phyloP scores from a whole-genome alignment of 345 rosid genomes.

The Syzygium aromaticum region DNA sequence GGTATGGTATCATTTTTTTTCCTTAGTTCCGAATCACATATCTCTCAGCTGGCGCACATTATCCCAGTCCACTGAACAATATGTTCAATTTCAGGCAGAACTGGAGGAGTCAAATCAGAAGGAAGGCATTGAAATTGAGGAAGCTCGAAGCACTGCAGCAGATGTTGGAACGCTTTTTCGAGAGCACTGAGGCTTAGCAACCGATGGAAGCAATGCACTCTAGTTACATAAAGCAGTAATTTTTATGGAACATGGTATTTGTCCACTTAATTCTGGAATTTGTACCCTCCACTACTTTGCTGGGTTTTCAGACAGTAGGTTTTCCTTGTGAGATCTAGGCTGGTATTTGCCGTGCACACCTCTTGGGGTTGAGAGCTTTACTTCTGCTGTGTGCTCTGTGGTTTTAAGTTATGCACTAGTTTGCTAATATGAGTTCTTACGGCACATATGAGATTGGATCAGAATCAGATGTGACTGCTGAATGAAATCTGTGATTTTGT shows the following conservation, averaged over 20 bases:
- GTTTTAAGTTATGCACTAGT: neutral
- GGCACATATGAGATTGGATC: neutral
- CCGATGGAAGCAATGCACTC: neutral
- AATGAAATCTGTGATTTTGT: neutral
- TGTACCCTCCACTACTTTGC: neutral
- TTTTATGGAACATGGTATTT: neutral
- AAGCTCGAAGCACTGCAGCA: conserved; percentile 49
- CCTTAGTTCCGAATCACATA: neutral
- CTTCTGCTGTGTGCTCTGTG: neutral
- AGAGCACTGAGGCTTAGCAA: conserved; percentile 40
- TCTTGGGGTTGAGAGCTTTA: neutral
- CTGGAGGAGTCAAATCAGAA: conserved; percentile 50
- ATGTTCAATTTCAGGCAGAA: conserved; percentile 35
- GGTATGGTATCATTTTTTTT: conserved; percentile 26
- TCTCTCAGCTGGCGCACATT: neutral
- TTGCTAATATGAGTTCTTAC: neutral
- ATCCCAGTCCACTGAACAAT: neutral
- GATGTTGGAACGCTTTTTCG: conserved; percentile 56
- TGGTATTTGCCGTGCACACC: neutral
- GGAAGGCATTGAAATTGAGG: conserved; percentile 53
- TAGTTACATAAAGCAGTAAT: neutral
- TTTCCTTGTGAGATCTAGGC: neutral
- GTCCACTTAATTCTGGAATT: neutral
- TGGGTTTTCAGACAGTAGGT: neutral
- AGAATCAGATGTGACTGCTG: neutral